These are phyloP conservation scores for Phaeosphaeriaceae sp. DNA, from an alignment of 2,329 filamentous ascomycete genomes.

Conservation along the genomic window DNA sequence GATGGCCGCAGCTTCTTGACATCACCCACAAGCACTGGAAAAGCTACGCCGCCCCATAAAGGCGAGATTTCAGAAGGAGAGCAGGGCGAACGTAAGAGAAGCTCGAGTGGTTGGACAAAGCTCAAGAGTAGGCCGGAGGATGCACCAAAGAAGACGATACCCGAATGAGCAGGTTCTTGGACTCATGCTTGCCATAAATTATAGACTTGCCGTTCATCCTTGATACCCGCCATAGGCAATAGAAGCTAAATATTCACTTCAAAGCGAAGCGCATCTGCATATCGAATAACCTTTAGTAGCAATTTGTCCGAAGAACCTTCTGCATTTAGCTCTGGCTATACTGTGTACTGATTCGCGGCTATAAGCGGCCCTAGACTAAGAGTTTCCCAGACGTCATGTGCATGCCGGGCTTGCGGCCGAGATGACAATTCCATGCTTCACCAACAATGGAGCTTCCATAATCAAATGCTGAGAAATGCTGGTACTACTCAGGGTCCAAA, in stretches of 20 bases:
- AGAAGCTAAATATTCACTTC: background rate
- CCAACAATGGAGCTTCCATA: slow-evolving; percentile 14
- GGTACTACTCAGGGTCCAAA: slow-evolving; percentile 5
- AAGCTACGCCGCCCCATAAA: slow-evolving; percentile 14
- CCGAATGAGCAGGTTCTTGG: slow-evolving; percentile 6
- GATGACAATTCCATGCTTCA: slow-evolving; percentile 8
- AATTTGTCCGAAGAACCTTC: background rate
- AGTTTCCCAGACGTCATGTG: slow-evolving; percentile 4
- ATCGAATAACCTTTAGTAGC: background rate
- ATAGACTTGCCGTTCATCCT: background rate
- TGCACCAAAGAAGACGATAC: slow-evolving; percentile 17
- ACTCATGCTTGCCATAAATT: background rate
- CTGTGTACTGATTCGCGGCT: background rate
- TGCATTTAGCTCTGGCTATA: background rate
- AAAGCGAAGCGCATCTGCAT: background rate
- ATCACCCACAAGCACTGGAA: slow-evolving; percentile 24
- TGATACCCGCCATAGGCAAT: slow-evolving; percentile 3
- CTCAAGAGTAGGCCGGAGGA: slow-evolving; percentile 50
- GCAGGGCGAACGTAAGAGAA: slow-evolving; percentile 39
- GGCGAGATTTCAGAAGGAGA: slow-evolving; percentile 22
- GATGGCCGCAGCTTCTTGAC: slow-evolving; percentile 43
- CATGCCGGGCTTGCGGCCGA: slow-evolving; percentile 26
- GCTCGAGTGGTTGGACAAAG: slow-evolving; percentile 55
- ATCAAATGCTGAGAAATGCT: slow-evolving; percentile 36
- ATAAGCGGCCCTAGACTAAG: background rate